phyloP scores from a whole-genome alignment of 2,329 filamentous ascomycete species.

The Elsinoe batatas region DNA sequence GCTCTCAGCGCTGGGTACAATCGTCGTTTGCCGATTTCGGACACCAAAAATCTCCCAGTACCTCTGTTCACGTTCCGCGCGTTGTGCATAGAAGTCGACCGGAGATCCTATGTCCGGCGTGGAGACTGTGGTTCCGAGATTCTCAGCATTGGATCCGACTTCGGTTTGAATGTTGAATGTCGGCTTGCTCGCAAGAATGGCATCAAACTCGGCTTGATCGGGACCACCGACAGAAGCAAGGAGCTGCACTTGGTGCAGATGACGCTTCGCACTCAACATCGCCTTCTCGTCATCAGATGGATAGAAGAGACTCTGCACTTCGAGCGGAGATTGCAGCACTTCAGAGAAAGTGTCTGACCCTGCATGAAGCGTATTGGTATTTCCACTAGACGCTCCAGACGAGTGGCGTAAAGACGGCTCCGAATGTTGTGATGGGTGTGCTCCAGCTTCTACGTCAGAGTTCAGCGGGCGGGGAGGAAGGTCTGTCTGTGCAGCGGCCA shows the following conservation, averaged over 20 bases:
- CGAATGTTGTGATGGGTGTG: no score
- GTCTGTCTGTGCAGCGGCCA: no score
- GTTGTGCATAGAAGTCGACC: not conserved
- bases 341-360: not conserved
- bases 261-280: not conserved
- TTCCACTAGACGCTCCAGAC: no score
- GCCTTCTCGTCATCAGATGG: constrained; percentile 5
- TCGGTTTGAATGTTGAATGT: not conserved
- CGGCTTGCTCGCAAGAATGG: not conserved
- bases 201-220: not conserved
- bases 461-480: no score
- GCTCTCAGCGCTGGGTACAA: not conserved
- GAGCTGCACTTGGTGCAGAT: not conserved
- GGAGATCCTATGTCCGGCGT: constrained; percentile 2
- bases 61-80: not conserved
- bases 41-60: constrained; percentile 2
- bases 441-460: no score
- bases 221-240: not conserved
- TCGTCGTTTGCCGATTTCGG: not conserved
- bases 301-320: constrained; percentile 9
- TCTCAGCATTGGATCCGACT: not conserved
- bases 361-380: no score
- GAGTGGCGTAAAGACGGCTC: no score
- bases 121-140: not conserved
- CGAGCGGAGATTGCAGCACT: not conserved